Evolutionary conservation across 805 yeast species (phyloP).

Genomic region (Starmerella floricola): DNA sequence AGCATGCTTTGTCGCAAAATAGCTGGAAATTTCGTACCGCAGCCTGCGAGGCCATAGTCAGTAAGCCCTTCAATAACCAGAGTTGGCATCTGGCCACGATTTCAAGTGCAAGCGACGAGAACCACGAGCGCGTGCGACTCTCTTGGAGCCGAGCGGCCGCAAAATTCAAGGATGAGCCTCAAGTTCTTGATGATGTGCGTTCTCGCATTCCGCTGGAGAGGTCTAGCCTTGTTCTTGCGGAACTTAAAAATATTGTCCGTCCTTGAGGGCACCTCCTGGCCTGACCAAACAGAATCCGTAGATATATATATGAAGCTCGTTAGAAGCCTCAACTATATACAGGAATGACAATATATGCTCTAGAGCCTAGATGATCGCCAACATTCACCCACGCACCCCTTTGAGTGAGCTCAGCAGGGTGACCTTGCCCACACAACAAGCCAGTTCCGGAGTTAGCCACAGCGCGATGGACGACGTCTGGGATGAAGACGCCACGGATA

Average conservation of each 20-base stretch:
- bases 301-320: too few relatives aligned
- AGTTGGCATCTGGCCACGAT: slow-evolving; percentile 14
- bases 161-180: slow-evolving; percentile 6
- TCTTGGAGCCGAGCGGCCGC: slow-evolving; percentile 36
- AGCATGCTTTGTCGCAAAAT: slow-evolving; percentile 25
- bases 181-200: neutral
- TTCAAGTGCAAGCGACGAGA: slow-evolving; percentile 15
- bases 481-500: slow-evolving; percentile 18
- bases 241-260: neutral
- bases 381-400: too few relatives aligned
- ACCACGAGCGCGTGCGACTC: slow-evolving; percentile 45
- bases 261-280: too few relatives aligned
- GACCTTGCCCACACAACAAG: too few relatives aligned
- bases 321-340: too few relatives aligned
- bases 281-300: too few relatives aligned
- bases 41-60: slow-evolving; percentile 33
- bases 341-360: too few relatives aligned
- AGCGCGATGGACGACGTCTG: slow-evolving; percentile 22
- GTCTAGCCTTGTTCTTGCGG: slow-evolving; percentile 1
- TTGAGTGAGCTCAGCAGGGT: too few relatives aligned
- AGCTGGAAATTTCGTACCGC: slow-evolving; percentile 53
- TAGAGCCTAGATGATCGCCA: too few relatives aligned
- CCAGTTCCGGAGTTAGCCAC: too few relatives aligned
- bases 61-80: slow-evolving; percentile 5
- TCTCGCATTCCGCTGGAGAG: neutral